Evolutionary conservation across 148 eudicot species (phyloP).

Genomic region (Heliosperma pusillum): DNA sequence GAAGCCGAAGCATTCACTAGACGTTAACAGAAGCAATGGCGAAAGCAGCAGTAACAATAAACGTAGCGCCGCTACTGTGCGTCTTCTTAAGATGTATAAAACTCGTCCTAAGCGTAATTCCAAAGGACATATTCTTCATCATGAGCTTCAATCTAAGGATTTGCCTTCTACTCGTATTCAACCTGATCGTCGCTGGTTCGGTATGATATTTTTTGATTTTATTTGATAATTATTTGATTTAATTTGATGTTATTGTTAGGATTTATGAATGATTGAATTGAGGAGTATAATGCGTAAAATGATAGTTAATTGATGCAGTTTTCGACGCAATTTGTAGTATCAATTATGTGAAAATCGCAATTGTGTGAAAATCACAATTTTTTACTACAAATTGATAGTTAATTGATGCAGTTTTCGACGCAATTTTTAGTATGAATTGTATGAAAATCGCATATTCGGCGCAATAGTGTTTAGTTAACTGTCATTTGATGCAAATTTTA

Average conservation of each 20-base stretch:
- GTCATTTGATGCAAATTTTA: background rate
- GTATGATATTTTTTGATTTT: constrained; percentile 44
- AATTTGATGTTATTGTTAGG: background rate
- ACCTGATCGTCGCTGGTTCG: constrained; percentile 98
- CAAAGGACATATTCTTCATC: constrained; percentile 46
- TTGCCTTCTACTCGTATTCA: constrained; percentile 81
- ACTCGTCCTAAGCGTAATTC: constrained; percentile 60
- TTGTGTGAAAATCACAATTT: too few relatives aligned
- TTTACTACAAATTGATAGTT: too few relatives aligned
- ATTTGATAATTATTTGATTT: too few relatives aligned
- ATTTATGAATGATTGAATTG: background rate
- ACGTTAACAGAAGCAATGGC: constrained; percentile 49
- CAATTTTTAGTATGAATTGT: background rate
- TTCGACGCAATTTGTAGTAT: background rate
- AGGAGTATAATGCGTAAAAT: background rate
- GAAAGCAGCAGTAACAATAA: constrained; percentile 25
- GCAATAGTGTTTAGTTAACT: background rate
- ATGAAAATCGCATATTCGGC: background rate
- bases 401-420: background rate
- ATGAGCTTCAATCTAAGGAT: constrained; percentile 64
- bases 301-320: background rate
- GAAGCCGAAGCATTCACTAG: constrained; percentile 87
- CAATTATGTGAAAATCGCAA: background rate
- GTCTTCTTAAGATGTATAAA: constrained; percentile 93
- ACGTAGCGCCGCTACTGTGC: constrained; percentile 81